Percentiles rank a stretch among this genome's conserved stretches.
Conservation (phyloP, 306 rosid species). For the Oxytropis ochrocephala region DNA sequence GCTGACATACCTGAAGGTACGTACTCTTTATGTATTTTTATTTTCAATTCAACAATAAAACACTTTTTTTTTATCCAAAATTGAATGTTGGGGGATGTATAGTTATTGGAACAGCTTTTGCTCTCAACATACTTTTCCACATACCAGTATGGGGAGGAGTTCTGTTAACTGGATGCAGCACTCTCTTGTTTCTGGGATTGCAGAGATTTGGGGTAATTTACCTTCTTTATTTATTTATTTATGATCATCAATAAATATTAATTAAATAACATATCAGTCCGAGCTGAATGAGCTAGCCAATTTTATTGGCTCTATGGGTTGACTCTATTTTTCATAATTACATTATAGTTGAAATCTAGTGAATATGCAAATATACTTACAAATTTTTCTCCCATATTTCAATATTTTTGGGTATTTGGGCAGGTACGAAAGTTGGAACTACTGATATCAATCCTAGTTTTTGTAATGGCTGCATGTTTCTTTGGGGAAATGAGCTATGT, state of each 20-base stretch:
- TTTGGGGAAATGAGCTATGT: constrained; percentile 82
- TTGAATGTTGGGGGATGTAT: constrained; percentile 7
- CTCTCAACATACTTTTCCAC: constrained; percentile 65
- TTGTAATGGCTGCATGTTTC: constrained; percentile 81
- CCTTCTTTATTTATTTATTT: neutral
- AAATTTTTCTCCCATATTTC: neutral
- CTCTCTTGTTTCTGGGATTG: constrained; percentile 68
- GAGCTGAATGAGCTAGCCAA: no score
- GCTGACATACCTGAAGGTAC: constrained; percentile 92
- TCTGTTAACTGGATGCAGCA: constrained; percentile 61
- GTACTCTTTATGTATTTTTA: neutral
- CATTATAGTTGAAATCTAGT: neutral
- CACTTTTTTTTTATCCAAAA: neutral
- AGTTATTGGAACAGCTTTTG: constrained; percentile 94
- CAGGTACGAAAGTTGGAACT: constrained; percentile 75
- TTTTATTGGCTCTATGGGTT: no score
- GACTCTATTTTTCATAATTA: neutral
- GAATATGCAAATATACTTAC: neutral
- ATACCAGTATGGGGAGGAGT: constrained; percentile 86
- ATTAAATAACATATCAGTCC: neutral
- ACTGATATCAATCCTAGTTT: constrained; percentile 50
- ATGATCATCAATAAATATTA: neutral
- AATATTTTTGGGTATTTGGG: neutral
- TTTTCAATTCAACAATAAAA: neutral
- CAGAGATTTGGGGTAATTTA: constrained; percentile 77